Conservation (phyloP, 495 filamentous ascomycete genomes). For the Glutinoglossum americanum region DNA sequence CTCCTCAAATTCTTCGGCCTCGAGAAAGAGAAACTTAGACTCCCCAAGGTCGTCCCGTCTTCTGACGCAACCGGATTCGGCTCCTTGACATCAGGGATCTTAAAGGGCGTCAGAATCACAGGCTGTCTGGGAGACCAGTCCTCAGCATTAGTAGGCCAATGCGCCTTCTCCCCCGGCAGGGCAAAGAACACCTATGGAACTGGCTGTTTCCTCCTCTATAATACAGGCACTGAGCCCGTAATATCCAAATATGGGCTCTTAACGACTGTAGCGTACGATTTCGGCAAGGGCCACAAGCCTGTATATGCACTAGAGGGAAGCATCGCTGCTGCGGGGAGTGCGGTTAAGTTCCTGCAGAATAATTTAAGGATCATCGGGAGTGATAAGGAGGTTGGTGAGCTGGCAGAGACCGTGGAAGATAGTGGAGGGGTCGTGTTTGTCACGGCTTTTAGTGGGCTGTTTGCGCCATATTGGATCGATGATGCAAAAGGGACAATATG, state of each 20-base stretch:
- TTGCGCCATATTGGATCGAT: constrained; percentile 98
- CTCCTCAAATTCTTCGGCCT: constrained; percentile 69
- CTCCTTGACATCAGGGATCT: constrained; percentile 35
- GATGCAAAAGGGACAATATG: constrained; percentile 82
- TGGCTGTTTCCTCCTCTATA: constrained; percentile 87
- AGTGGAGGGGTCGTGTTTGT: constrained; percentile 88
- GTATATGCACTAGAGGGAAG: constrained; percentile 85
- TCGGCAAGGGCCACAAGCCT: constrained; percentile 45
- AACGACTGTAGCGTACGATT: constrained; percentile 72
- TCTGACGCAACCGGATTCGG: constrained; percentile 63
- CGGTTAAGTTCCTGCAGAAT: constrained; percentile 76
- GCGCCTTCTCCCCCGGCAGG: constrained; percentile 63
- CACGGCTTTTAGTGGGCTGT: constrained; percentile 86
- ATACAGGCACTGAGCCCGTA: constrained; percentile 76
- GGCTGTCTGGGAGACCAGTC: constrained; percentile 89
- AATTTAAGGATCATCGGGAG: constrained; percentile 69
- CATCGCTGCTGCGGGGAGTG: constrained; percentile 78
- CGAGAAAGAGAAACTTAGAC: constrained; percentile 47
- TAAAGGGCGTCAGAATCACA: constrained; percentile 60
- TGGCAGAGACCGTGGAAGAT: constrained; percentile 66
- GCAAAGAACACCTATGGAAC: constrained; percentile 97
- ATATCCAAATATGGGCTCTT: constrained; percentile 78
- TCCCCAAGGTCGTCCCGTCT: constrained; percentile 76
- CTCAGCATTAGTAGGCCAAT: constrained; percentile 77
- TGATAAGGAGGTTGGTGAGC: constrained; percentile 58